phyloP scores from a whole-genome alignment of 164 flowering plant species.

The Akebia trifoliata region DNA sequence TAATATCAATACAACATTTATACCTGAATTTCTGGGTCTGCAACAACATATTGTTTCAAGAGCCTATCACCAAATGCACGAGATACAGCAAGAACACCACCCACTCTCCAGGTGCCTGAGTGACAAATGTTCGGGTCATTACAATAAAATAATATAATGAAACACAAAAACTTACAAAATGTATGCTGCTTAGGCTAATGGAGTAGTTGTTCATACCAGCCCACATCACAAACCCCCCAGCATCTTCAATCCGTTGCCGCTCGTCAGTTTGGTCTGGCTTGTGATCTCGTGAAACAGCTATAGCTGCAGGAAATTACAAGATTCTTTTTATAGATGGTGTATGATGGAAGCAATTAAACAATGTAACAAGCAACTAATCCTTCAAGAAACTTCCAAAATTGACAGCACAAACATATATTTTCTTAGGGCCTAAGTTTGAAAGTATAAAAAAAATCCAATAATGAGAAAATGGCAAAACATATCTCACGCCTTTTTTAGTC shows the following conservation, averaged over 20 bases:
- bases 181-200: background rate
- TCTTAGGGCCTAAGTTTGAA: too few species aligned
- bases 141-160: background rate
- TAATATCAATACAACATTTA: too few species aligned
- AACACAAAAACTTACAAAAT: background rate
- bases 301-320: constrained; percentile 44
- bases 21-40: constrained; percentile 97
- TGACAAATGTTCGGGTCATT: background rate
- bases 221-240: constrained; percentile 99
- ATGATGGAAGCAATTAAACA: too few species aligned
- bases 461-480: background rate
- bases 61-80: constrained; percentile 99
- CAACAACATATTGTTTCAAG: constrained; percentile 95
- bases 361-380: background rate
- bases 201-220: constrained; percentile 51
- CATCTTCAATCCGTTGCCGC: constrained; percentile 91
- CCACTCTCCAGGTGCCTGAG: constrained; percentile 97
- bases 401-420: too few species aligned
- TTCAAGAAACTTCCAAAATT: too few species aligned
- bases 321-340: too few species aligned
- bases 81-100: constrained; percentile 99
- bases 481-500: too few species aligned
- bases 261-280: constrained; percentile 98
- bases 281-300: constrained; percentile 98
- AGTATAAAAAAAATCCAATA: too few species aligned